Base-by-base conservation (phyloP, 179 eudicot species). In the Silene vulgaris region DNA sequence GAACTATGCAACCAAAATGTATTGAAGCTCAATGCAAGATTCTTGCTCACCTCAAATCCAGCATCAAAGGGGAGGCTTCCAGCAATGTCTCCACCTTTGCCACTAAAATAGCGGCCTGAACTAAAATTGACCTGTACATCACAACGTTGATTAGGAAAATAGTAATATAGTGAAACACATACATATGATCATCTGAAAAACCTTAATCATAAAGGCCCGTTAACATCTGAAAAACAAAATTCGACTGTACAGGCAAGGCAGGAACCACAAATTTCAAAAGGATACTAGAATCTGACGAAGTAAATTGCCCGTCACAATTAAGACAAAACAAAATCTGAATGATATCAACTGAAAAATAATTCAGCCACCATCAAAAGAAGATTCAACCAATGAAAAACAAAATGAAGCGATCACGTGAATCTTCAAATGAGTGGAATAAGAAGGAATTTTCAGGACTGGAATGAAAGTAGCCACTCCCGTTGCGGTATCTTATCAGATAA, bases 81-180 rank as follows among this genome's bases (percentile, higher is more conserved):
- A 68, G 79, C 78, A 56, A 84, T 69, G 32, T 89, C 93, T 29
- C 79, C 76, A 75, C 72, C 80, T 54, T 74, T 88, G 76, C 89
- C 95, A 81, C 88, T 81, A 78, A 92, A 95, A 75, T 95, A 95
- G 77, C 90, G 87, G 16, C 99, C 97, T 23, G 99, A 92, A 82
- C 95, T 90, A 80, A 89, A 95, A 87, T 95, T 95, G 28, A 95
- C 95, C 99, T 95, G 88, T 70, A 74, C 78, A 82, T 29, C 73
- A 77, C 29, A 78, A 74, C 67, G 64, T 61, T 35, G 32, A 77
- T 82, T 73, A 85, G 52, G 23, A 81, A 71, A 63, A 75, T 21
- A 60, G 7, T 67, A 29, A 26, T 17, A 32, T 63, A 70, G 37
- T 40, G 76, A 74, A 37, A 48, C 13, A 66, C 19, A 60, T 32